Evolutionary conservation across 192 early-diverging fungal species (phyloP), one percentile per base, ranked within the genome.

Genomic region (Coemansia sp.): DNA sequence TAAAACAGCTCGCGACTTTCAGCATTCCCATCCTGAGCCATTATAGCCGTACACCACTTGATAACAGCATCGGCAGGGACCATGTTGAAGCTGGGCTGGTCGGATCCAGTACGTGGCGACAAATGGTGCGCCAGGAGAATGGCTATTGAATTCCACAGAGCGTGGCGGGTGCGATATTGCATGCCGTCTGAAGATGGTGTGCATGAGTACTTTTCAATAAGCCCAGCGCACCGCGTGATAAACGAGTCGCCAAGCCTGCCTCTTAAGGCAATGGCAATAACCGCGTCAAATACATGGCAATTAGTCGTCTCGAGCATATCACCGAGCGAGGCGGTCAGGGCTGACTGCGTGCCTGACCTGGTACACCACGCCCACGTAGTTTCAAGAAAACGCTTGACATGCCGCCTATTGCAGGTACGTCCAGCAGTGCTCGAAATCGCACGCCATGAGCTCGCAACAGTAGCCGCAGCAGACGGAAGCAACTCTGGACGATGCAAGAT

Each of bases 341-440:
- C 12, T 0, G 12, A 10, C 15, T 42, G 66, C 7, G 55, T 67
- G 24, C 58, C 61, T 56, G 67, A 55, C 42, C 40, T 60, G 50
- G 3, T 64, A 61, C 73, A 78, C 81, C 81, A 83, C 2, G 29
- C 61, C 81, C 81, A 83, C 7, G 81, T 64, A 24, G 31, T 24
- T 17, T 61, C 55, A 27, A 83, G 62, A 41, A 78, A 78, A 4
- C 64, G 63, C 20, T 69, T 71, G 31, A 70, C 41, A 24, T 72
- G 75, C 0, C 36, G 38, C 42, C 38, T 24, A 1, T 62, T 31
- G 20, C 32, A 41, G 2, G 69, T 34, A 13, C 11, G 3, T 40
- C 65, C 42, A 32, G 29, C 8, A 1, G 9, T 42, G 2, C 27
- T 13, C 1, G 73, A 42, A 11, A 75, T 62, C 1, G 64, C 56